Evolutionary conservation across 192 early-diverging fungal species (phyloP), one percentile per base, ranked within the genome.

Genomic region (Backusella parvicylindrica): DNA sequence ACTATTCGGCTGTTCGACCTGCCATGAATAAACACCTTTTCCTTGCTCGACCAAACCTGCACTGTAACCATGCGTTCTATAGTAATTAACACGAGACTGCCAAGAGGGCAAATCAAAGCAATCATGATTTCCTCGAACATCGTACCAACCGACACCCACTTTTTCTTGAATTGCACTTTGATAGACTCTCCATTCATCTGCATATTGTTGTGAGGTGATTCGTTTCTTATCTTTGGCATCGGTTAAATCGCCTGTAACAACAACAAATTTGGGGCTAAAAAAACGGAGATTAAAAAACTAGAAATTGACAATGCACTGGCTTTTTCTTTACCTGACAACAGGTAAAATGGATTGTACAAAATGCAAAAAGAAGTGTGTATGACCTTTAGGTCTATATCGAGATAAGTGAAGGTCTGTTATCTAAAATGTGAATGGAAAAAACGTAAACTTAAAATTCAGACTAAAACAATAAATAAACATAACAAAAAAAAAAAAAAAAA

Each of bases 51-150:
- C 73, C 37, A 79, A 76, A 28, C 37, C 31, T 5, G 75, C 66
- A 41, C 75, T 75, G 0, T 86, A 84, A 32, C 87, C 89, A 68
- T 90, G 86, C 0, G 87, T 74, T 31, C 76, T 81, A 78, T 82
- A 96, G 72, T 87, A 82, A 81, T 96, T 95, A 37, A 84, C 78
- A 1, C 79, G 65, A 28, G 88, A 86, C 26, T 86, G 67, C 78
- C 86, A 93, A 11, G 77, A 76, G 18, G 88, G 86, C 2, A 96
- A 85, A 72, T 96, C 88, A 79, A 95, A 98, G 75, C 95, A 96
- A 71, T 98, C 96, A 82, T 98, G 96, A 77, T 98, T 97, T 3
- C 96, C 96, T n/a, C 96, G 86, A 73, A 93, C 85, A 81, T 98
- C 96, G 76, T 89, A 92, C 85, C 90, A 95, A 7, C 80, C 75